Evolutionary conservation across 768 basidiomycete species (phyloP).

Genomic region (Mycena rosella): DNA sequence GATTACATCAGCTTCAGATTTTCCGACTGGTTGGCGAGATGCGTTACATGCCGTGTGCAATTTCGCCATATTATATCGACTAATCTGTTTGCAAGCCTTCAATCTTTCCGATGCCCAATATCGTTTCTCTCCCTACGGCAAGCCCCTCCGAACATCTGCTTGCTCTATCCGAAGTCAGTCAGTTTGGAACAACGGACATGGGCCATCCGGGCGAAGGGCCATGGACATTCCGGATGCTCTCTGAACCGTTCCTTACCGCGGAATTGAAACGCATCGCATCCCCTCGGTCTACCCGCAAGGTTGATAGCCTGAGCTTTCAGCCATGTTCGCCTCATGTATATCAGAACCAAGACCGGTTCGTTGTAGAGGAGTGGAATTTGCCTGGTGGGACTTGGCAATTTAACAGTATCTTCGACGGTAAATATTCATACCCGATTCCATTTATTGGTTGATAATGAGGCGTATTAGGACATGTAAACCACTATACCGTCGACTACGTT

Average conservation of each 20-base stretch:
- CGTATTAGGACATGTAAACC: slow-evolving; percentile 59
- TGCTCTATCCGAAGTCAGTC: slow-evolving; percentile 65
- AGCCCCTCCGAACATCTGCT: slow-evolving; percentile 61
- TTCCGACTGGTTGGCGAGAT: slow-evolving; percentile 34
- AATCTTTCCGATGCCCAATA: slow-evolving; percentile 44
- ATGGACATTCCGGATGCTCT: slow-evolving; percentile 66
- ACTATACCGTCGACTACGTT: slow-evolving; percentile 61
- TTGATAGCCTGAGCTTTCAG: slow-evolving; percentile 49
- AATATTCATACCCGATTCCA: slow-evolving; percentile 9
- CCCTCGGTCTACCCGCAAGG: slow-evolving; percentile 48
- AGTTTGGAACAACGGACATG: slow-evolving; percentile 66
- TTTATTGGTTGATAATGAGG: slow-evolving; percentile 40
- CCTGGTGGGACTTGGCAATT: slow-evolving; percentile 50
- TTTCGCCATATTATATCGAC: slow-evolving; percentile 23
- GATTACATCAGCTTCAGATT: slow-evolving; percentile 38
- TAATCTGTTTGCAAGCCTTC: slow-evolving; percentile 3
- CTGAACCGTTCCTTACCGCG: slow-evolving; percentile 53
- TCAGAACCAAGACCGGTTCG: slow-evolving; percentile 51
- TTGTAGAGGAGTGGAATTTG: slow-evolving; percentile 48
- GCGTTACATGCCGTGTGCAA: slow-evolving; percentile 33
- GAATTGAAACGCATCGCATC: slow-evolving; percentile 55
- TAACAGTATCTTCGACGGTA: slow-evolving; percentile 52
- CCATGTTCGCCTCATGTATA: slow-evolving; percentile 48
- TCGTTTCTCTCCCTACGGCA: slow-evolving; percentile 60
- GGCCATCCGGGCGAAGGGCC: slow-evolving; percentile 63